Evolutionary conservation across 2,329 filamentous ascomycete genomes (phyloP).

Genomic region (Cladosporium sp.): DNA sequence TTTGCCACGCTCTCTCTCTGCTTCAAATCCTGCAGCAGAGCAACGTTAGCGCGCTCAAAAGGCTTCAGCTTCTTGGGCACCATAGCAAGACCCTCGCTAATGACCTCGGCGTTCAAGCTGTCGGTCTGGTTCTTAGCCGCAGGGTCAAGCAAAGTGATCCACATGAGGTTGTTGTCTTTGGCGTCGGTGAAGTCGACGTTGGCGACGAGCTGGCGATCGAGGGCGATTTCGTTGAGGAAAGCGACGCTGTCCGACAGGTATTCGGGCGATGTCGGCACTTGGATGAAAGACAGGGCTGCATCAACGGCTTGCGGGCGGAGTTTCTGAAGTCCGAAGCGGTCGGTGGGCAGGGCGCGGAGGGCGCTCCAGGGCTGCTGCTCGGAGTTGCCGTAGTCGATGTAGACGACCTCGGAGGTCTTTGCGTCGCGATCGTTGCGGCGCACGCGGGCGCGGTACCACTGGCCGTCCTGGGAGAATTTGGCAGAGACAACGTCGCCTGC

Average conservation of each 20-base stretch:
- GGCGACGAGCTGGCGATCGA: slow-evolving; percentile 70
- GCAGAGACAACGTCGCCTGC: slow-evolving; percentile 87
- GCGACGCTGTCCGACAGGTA: slow-evolving; percentile 77
- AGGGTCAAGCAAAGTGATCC: slow-evolving; percentile 84
- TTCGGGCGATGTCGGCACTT: slow-evolving; percentile 71
- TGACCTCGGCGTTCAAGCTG: slow-evolving; percentile 75
- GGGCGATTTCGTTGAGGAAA: slow-evolving; percentile 71
- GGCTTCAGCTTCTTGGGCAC: slow-evolving; percentile 86
- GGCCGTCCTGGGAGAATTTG: slow-evolving; percentile 80
- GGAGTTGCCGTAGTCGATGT: slow-evolving; percentile 94
- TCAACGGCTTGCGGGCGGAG: slow-evolving; percentile 85
- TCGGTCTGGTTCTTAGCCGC: slow-evolving; percentile 57
- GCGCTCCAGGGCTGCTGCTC: slow-evolving; percentile 82
- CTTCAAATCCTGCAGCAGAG: slow-evolving; percentile 67
- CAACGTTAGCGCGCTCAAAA: slow-evolving; percentile 76
- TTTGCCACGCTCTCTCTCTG: slow-evolving; percentile 76
- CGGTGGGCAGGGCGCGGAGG: slow-evolving; percentile 73
- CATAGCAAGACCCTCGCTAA: slow-evolving; percentile 81
- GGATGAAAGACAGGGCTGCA: slow-evolving; percentile 80
- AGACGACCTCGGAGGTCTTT: slow-evolving; percentile 85
- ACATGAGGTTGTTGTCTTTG: slow-evolving; percentile 71
- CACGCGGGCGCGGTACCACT: slow-evolving; percentile 92
- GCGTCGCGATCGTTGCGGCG: slow-evolving; percentile 87
- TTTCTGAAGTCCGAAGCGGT: slow-evolving; percentile 74
- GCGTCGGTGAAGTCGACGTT: slow-evolving; percentile 80